Conservation (phyloP, 345 rosid species). For the Aethionema arabicum region DNA sequence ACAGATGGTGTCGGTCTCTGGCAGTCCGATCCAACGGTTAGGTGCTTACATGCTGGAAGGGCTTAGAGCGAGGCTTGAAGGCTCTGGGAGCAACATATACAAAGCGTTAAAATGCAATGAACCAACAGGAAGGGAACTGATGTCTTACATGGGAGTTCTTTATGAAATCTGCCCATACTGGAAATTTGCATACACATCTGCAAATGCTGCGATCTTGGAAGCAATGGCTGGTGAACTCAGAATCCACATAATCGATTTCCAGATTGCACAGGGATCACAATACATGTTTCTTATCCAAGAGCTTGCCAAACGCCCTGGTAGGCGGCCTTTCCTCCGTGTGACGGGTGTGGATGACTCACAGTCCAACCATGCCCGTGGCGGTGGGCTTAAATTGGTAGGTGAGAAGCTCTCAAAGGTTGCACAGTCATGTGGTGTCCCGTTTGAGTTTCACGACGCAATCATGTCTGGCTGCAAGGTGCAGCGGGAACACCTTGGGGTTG, state of each 20-base stretch:
- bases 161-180: conserved; percentile 81
- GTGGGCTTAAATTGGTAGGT: conserved; percentile 76
- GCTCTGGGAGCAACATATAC: conserved; percentile 86
- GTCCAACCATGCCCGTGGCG: conserved; percentile 88
- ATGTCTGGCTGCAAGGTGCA: conserved; percentile 70
- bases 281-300: conserved; percentile 58
- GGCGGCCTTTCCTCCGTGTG: conserved; percentile 66
- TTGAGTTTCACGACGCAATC: conserved; percentile 76
- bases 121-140: conserved; percentile 80
- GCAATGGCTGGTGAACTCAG: conserved; percentile 57
- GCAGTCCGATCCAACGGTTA: conserved; percentile 76
- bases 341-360: conserved; percentile 95
- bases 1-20: conserved; percentile 84
- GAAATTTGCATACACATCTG: conserved; percentile 80
- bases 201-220: conserved; percentile 70
- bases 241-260: conserved; percentile 87
- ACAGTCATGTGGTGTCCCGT: conserved; percentile 51
- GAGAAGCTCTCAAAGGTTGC: conserved; percentile 56
- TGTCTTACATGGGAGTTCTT: conserved; percentile 89
- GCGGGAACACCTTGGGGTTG: conserved; percentile 55
- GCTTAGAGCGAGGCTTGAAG: conserved; percentile 83
- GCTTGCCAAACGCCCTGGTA: conserved; percentile 64
- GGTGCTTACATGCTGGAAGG: conserved; percentile 96
- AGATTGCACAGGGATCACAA: conserved; percentile 88
- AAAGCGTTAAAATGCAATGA: conserved; percentile 73